Conservation (phyloP, 129 eudicot species). For the Oenanthe sinensis region DNA sequence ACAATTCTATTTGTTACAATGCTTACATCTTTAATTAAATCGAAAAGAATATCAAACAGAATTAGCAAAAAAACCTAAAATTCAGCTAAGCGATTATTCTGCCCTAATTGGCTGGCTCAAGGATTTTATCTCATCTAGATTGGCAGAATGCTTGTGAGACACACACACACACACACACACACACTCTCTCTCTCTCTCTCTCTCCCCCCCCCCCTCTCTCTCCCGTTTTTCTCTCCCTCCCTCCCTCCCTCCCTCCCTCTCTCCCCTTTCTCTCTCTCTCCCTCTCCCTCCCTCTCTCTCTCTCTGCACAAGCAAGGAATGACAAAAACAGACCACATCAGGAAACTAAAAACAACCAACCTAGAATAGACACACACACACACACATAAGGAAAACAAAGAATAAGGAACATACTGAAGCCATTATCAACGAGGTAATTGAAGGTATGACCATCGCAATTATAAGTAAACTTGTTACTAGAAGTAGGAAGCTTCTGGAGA, state of each 20-base stretch:
- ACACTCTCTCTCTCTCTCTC: no score
- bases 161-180: no score
- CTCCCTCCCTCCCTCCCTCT: neutral
- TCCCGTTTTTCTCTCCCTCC: no score
- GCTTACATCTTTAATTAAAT: neutral
- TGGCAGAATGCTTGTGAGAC: neutral
- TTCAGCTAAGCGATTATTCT: neutral
- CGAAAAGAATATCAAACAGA: neutral
- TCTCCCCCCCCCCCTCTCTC: neutral
- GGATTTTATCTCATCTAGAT: neutral
- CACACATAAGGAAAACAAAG: neutral
- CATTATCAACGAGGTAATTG: conserved; percentile 44
- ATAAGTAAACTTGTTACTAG: conserved; percentile 43
- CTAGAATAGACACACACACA: neutral
- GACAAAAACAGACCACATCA: neutral
- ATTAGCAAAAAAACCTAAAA: neutral
- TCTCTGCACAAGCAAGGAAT: no score
- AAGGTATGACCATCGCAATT: conserved; percentile 45
- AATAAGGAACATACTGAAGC: conserved; percentile 28
- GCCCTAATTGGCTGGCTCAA: neutral
- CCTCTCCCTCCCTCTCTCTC: neutral
- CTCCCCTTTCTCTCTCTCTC: no score
- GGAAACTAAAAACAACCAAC: neutral
- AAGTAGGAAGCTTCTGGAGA: conserved; percentile 48
- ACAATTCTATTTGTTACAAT: no score